Base-by-base conservation (phyloP, 148 eudicot genomes). In the Dianthus caryophyllus region DNA sequence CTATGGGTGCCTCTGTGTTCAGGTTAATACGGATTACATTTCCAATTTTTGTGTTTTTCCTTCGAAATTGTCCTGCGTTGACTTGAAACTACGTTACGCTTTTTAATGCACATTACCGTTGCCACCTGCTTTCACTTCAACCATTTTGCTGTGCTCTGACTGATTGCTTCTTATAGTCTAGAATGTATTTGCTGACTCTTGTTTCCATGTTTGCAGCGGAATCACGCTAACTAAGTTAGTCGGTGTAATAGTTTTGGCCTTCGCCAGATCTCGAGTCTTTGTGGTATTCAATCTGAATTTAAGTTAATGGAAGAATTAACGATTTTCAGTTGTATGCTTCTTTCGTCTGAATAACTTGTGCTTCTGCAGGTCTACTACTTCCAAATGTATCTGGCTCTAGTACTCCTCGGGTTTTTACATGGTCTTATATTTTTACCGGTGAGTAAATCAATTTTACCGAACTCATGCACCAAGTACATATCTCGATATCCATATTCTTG, bases 1-100 rank as follows among this genome's bases (percentile, higher is more conserved):
- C 99, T 61, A 90, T 95, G 99, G 99, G 99, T 33, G 97, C 99
- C 77, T 90, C 99, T 58, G 99, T 95, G 36, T 85, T 95, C 85
- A 95, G 99, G 99, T 94, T 71, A 55, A 43, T 56, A 27, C 39
- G 49, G n/a, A n/a, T n/a, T n/a, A n/a, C n/a, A n/a, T n/a, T 65
- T 31, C 55, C 16, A 30, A 55, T 30, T 41, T 49, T 2, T 33
- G 38, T 33, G 3, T 49, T 26, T 7, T 18, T 1, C 21, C 30
- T 24, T 67, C 25, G 5, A 47, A 17, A 47, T 10, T 9, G 9
- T 6, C 54, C n/a, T 18, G 8, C 54, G n/a, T 18, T 9, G 24
- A n/a, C n/a, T 18, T 20, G n/a, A 50, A 7, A 33, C 38, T 33
- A 2, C 38, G 38, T 2, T 33, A 33, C 38, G 38, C 7, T 33